Evolutionary conservation across 2,329 filamentous ascomycete species (phyloP).

Genomic region (Ophiostoma sp.): DNA sequence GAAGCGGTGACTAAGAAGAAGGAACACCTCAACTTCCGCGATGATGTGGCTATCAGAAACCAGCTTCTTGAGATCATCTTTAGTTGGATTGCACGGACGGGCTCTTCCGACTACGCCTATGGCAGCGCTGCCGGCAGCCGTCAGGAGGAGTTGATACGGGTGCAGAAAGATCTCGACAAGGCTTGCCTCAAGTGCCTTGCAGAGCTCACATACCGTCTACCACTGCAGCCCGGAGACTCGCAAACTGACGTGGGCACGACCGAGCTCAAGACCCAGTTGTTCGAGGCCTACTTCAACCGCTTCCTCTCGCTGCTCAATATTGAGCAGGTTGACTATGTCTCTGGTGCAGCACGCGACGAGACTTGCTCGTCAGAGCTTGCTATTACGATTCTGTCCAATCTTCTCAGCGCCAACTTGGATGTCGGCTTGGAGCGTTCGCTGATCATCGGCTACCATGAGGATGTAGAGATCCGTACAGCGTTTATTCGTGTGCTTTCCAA

Average conservation of each 20-base stretch:
- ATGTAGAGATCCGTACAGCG: slow-evolving; percentile 62
- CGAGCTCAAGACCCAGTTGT: slow-evolving; percentile 66
- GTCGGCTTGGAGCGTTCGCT: slow-evolving; percentile 65
- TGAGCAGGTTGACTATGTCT: slow-evolving; percentile 44
- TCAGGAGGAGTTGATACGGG: slow-evolving; percentile 51
- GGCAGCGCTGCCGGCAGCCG: slow-evolving; percentile 35
- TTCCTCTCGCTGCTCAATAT: slow-evolving; percentile 62
- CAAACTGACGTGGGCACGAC: slow-evolving; percentile 62
- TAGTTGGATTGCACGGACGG: slow-evolving; percentile 57
- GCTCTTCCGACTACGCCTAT: slow-evolving; percentile 36
- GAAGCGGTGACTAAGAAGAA: slow-evolving; percentile 62
- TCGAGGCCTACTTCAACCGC: slow-evolving; percentile 65
- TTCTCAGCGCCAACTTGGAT: slow-evolving; percentile 66
- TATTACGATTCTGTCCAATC: slow-evolving; percentile 63
- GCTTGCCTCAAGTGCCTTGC: slow-evolving; percentile 61
- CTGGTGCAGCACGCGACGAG: slow-evolving; percentile 47
- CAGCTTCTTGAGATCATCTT: slow-evolving; percentile 64
- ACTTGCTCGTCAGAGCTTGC: slow-evolving; percentile 56
- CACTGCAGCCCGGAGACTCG: slow-evolving; percentile 60
- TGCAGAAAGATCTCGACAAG: slow-evolving; percentile 61
- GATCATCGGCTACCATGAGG: slow-evolving; percentile 66
- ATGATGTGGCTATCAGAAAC: slow-evolving; percentile 64
- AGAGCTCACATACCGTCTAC: slow-evolving; percentile 60
- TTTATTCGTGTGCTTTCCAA: slow-evolving; percentile 67
- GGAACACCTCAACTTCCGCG: slow-evolving; percentile 61